Evolutionary conservation across 768 basidiomycete species (phyloP), one percentile per base, ranked within the genome.

Genomic region (Rhodosporidiobolus sp.): DNA sequence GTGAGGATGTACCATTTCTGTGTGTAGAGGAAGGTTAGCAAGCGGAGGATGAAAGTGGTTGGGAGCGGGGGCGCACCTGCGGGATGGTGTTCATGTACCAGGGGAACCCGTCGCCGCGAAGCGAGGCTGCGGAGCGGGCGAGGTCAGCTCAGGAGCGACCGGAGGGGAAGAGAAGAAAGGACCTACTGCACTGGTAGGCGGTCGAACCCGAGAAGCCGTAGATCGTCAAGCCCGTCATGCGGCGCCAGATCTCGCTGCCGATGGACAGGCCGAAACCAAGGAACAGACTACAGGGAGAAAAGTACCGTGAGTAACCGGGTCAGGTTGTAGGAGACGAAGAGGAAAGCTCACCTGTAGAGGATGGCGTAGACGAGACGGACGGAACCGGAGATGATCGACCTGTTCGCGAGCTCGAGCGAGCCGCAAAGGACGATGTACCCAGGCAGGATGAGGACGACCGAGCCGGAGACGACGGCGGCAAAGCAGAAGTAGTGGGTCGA

Each of bases 341-440:
- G 77, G 38, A 14, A 43, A 43, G 14, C 38, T 7, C 38, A 43
- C n/a, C 89, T 88, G 78, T 93, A 94, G 38, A 84, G 80, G 50
- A 79, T 77, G 12, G 78, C 72, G 55, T 90, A 93, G 75, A 89
- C 90, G 24, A 93, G 83, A 50, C 90, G 85, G 45, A 93, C 91
- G 19, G 90, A 88, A n/a, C 92, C 91, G 0, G 90, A 84, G 43
- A 92, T 87, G 77, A 94, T 88, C 72, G 90, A 90, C 26, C 90
- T 86, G 6, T 90, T 89, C 89, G 92, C 76, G 83, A 70, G 77
- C 65, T 78, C 70, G 52, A 75, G 73, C 1, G 79, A 54, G 79
- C 73, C 50, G 80, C 81, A 71, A 70, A 88, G 88, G 12, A 89
- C 89, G 82, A 83, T 78, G 43, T 60, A 60, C 70, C 89, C 88